phyloP scores from a whole-genome alignment of 768 basidiomycete species.

The Pisolithus marmoratus region DNA sequence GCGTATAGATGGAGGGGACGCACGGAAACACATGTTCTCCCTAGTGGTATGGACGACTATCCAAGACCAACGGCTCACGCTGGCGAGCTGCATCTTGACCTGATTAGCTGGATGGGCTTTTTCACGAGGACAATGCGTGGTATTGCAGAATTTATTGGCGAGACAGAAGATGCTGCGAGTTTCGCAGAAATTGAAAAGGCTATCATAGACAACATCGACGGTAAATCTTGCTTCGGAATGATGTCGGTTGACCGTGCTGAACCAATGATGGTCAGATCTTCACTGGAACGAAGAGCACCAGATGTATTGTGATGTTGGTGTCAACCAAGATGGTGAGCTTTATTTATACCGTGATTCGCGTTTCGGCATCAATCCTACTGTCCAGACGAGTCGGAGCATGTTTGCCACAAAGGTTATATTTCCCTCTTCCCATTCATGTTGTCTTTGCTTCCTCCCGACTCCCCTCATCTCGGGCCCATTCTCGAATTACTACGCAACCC shows the following conservation, averaged over 20 bases:
- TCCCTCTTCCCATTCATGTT: conserved; percentile 92
- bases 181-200: conserved; percentile 75
- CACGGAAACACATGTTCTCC: conserved; percentile 80
- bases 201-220: conserved; percentile 81
- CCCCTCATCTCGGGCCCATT: conserved; percentile 76
- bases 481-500: conserved; percentile 78
- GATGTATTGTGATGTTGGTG: conserved; percentile 91
- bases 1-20: conserved; percentile 94
- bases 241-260: not conserved
- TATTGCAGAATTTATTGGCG: conserved; percentile 81
- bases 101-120: conserved; percentile 96
- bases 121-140: conserved; percentile 92
- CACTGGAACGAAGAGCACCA: conserved; percentile 87
- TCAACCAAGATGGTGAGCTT: conserved; percentile 72
- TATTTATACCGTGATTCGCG: not conserved
- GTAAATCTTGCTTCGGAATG: conserved; percentile 33
- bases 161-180: conserved; percentile 75
- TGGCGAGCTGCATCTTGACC: conserved; percentile 89
- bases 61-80: conserved; percentile 84
- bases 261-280: conserved; percentile 49
- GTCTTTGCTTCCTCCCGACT: conserved; percentile 67
- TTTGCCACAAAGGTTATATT: conserved; percentile 90
- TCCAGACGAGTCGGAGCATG: conserved; percentile 84
- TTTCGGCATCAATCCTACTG: not conserved
- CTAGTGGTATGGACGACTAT: conserved; percentile 96